Evolutionary conservation across 495 filamentous ascomycete species (phyloP), one percentile per base, ranked within the genome.

Genomic region (Penicillium waksmanii): DNA sequence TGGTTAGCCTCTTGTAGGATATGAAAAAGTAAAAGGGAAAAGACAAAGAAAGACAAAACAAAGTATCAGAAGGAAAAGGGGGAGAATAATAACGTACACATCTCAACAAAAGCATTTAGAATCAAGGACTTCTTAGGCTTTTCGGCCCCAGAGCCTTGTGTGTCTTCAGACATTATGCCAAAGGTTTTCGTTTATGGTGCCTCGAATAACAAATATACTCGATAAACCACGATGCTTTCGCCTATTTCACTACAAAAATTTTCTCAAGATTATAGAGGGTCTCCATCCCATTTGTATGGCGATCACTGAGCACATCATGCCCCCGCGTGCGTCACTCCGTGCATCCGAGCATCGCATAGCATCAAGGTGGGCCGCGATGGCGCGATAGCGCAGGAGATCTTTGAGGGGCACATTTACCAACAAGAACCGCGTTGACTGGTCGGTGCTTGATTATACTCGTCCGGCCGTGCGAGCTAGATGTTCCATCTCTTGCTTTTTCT

Each of bases 51-150:
- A 31, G 27, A 31, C 27, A 31, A 31, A 9, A 31, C 10, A 40
- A 40, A 40, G 11, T 12, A 40, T 40, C 36, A 8, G 0, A 9
- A 31, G 27, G 27, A 31, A 31, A 9, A 9, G 27, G 27, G 0
- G 25, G 6, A 31, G 27, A 31, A 1, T 31, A 1, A 6, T 31
- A 40, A 61, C 75, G 2, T 72, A 79, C 78, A 79, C 74, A 77
- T 82, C 63, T 84, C 80, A 47, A 84, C 83, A 56, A 87, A 87
- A 21, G 84, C 83, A 75, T 85, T 87, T 53, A 87, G 75, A 23
- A 85, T 81, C 17, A 85, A 63, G 31, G 77, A 77, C 65, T 85
- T 85, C 36, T 64, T 68, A 9, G 71, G 67, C 19, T 59, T 54
- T 7, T 51, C 43, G 7, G 49, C 59, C 19, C 53, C 43, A 15